These are phyloP conservation scores for Backusella liffmaniae DNA, from an alignment of 192 early-diverging fungal species.

Conservation along the genomic window DNA sequence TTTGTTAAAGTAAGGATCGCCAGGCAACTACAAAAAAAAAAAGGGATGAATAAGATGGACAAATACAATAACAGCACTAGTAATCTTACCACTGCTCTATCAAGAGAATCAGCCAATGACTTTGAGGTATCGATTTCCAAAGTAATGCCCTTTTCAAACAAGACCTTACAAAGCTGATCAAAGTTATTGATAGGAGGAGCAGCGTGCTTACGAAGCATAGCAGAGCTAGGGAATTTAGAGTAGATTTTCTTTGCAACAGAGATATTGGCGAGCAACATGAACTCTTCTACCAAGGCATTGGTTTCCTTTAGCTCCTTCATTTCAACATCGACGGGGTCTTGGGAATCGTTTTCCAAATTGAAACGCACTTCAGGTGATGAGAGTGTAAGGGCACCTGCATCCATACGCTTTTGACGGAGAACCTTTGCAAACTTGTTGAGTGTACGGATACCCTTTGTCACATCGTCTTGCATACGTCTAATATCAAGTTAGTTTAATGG, in stretches of 20 bases:
- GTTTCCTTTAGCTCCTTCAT: conserved; percentile 83
- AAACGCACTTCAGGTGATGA: conserved; percentile 92
- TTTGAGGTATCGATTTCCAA: conserved; percentile 73
- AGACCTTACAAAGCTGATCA: conserved; percentile 58
- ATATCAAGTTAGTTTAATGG: not conserved
- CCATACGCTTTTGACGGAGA: conserved; percentile 76
- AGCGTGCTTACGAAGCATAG: conserved; percentile 77
- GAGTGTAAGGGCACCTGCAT: conserved; percentile 85
- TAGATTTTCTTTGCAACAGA: conserved; percentile 87
- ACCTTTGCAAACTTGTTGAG: conserved; percentile 82
- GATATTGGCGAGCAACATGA: conserved; percentile 98
- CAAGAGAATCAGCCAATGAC: conserved; percentile 84
- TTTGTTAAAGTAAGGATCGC: conserved; percentile 96
- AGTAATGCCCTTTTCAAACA: conserved; percentile 55
- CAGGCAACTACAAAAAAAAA: conserved; percentile 45
- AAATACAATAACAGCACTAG: not conserved
- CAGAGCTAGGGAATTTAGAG: conserved; percentile 69
- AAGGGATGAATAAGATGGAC: conserved; percentile 40
- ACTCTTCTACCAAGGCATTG: conserved; percentile 96
- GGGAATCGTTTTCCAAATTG: conserved; percentile 83
- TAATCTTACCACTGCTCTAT: conserved; percentile 63
- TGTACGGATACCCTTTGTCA: conserved; percentile 68
- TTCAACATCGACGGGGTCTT: conserved; percentile 92
- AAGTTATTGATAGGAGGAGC: conserved; percentile 49
- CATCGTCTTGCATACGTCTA: conserved; percentile 59